Conservation (phyloP, 176 grass and related monocot species). For the Cenchrus americanus region DNA sequence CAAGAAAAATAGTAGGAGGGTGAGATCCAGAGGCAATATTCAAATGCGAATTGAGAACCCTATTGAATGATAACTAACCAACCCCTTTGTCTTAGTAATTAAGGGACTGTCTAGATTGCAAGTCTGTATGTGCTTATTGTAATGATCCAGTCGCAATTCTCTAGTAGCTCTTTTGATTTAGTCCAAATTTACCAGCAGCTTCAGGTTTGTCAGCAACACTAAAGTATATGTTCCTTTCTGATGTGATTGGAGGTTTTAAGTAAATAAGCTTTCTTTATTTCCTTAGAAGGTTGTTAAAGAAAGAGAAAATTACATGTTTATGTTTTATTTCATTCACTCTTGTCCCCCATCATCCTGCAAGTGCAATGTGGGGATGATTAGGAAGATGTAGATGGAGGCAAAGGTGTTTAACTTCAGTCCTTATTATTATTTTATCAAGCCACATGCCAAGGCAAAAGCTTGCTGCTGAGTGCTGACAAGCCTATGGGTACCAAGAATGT, state of each 20-base stretch:
- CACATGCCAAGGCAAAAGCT: not conserved
- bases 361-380: not conserved
- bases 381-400: not conserved
- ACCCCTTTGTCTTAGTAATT: too few relatives aligned
- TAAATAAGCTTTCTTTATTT: slow-evolving; percentile 5
- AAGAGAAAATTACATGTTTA: not conserved
- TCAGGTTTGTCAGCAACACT: not conserved
- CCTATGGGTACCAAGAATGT: not conserved
- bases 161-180: not conserved
- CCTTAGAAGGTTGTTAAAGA: not conserved
- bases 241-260: slow-evolving; percentile 13
- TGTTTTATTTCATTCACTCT: slow-evolving; percentile 3
- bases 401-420: not conserved
- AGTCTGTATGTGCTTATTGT: not conserved
- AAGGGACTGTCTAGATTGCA: not conserved
- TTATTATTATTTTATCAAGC: not conserved
- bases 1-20: not conserved
- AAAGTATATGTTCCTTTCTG: not conserved
- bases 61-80: not conserved
- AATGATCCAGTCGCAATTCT: not conserved
- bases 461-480: not conserved
- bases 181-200: not conserved
- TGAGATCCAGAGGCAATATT: not conserved
- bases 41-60: not conserved
- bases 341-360: not conserved